Conservation (phyloP, 805 yeast genomes). For the Kluyveromyces wickerhamii region DNA sequence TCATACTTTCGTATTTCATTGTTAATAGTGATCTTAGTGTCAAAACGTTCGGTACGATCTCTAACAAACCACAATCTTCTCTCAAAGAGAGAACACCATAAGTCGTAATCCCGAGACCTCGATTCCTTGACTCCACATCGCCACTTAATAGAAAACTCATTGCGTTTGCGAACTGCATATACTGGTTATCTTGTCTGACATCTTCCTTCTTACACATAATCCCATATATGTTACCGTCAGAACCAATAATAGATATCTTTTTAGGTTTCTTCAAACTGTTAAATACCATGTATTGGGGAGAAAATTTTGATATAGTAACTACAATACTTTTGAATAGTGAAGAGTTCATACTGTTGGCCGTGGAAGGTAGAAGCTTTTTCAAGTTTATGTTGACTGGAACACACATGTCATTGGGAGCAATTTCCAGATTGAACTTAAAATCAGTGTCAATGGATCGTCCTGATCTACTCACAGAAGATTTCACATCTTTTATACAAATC, state of each 20-base stretch:
- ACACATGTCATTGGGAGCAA: constrained; percentile 47
- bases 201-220: constrained; percentile 87
- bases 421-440: constrained; percentile 35
- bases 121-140: constrained; percentile 63
- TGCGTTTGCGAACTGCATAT: constrained; percentile 81
- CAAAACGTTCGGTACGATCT: constrained; percentile 71
- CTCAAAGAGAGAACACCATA: constrained; percentile 86
- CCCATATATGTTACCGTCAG: constrained; percentile 66
- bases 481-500: constrained; percentile 23
- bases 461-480: constrained; percentile 17
- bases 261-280: constrained; percentile 84
- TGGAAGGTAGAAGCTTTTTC: constrained; percentile 54
- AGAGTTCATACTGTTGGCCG: constrained; percentile 34
- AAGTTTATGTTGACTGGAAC: constrained; percentile 70
- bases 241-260: constrained; percentile 65
- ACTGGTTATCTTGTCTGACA: constrained; percentile 88
- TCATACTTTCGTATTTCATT: constrained; percentile 35
- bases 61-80: constrained; percentile 84
- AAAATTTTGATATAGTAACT: constrained; percentile 56
- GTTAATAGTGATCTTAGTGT: constrained; percentile 60
- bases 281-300: constrained; percentile 60
- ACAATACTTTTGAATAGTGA: constrained; percentile 40
- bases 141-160: constrained; percentile 64
- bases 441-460: constrained; percentile 32
- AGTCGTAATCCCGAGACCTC: constrained; percentile 64